These are phyloP conservation scores for Tricholomella constricta DNA, from an alignment of 768 basidiomycete species.

Conservation along the genomic window DNA sequence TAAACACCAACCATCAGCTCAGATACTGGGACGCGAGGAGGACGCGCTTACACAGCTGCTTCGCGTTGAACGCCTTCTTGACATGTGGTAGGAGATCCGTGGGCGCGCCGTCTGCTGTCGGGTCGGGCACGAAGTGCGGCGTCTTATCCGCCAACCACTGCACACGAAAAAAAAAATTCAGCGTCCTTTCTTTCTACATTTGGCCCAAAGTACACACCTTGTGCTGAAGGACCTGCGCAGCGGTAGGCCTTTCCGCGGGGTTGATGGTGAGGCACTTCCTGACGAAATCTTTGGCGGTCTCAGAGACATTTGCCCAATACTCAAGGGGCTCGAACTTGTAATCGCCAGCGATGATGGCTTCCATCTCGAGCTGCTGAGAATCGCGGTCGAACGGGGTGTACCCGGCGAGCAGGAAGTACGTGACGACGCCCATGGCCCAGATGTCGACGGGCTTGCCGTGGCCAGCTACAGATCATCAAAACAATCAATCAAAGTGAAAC, in stretches of 20 bases:
- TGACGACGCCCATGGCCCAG: conserved; percentile 98
- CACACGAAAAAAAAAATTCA: background rate
- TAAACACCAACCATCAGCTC: conserved; percentile 7
- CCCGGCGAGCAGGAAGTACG: conserved; percentile 89
- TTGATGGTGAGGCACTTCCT: conserved; percentile 82
- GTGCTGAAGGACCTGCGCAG: conserved; percentile 71
- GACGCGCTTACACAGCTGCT: conserved; percentile 68
- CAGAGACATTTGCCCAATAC: conserved; percentile 86
- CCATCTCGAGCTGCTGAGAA: conserved; percentile 85
- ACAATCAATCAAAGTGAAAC: background rate
- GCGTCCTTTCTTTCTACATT: background rate
- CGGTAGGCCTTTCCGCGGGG: conserved; percentile 78
- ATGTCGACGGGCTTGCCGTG: conserved; percentile 95
- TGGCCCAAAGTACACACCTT: conserved; percentile 33
- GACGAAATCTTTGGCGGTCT: conserved; percentile 85
- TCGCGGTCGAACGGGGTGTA: conserved; percentile 99
- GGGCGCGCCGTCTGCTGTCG: conserved; percentile 58
- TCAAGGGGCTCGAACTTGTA: conserved; percentile 82
- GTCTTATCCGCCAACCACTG: conserved; percentile 72
- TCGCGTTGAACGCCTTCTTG: conserved; percentile 88
- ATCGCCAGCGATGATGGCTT: conserved; percentile 92
- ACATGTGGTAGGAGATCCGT: conserved; percentile 83
- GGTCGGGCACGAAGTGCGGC: conserved; percentile 73
- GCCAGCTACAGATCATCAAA: conserved; percentile 53
- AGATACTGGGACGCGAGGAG: conserved; percentile 1